Evolutionary conservation across 2,329 filamentous ascomycete species (phyloP).

Genomic region (Sclerotinia minor): DNA sequence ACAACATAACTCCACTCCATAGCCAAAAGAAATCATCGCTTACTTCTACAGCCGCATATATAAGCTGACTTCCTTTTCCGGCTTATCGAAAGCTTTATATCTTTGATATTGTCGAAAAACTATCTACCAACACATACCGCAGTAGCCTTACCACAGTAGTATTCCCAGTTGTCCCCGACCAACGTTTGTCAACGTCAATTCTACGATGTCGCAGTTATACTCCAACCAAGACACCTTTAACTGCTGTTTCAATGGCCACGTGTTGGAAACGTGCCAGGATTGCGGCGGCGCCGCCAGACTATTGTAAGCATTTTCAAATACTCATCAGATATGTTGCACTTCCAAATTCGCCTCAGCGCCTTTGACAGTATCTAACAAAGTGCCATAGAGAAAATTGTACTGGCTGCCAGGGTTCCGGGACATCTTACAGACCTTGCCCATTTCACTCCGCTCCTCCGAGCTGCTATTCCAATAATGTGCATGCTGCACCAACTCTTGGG

Average conservation of each 20-base stretch:
- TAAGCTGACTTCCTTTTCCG: background rate
- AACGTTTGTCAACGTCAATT: background rate
- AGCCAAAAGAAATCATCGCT: background rate
- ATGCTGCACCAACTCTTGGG: background rate
- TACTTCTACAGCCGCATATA: background rate
- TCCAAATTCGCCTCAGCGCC: background rate
- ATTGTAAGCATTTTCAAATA: background rate
- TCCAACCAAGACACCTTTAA: background rate
- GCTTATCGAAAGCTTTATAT: background rate
- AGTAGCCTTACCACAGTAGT: background rate
- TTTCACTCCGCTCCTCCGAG: background rate
- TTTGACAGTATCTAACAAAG: background rate
- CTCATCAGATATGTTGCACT: background rate
- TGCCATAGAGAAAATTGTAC: background rate
- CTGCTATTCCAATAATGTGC: background rate
- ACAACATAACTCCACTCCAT: constrained; percentile 7
- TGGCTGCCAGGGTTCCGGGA: background rate
- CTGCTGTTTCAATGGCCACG: background rate
- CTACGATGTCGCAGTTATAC: constrained; percentile 1
- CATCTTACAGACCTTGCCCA: background rate
- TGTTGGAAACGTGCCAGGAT: background rate
- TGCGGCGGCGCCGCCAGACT: background rate
- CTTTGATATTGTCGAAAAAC: background rate
- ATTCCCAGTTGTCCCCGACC: background rate
- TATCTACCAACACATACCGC: no score